Base-by-base conservation (phyloP, 495 filamentous ascomycete genomes). In the Neurospora sublineolata region DNA sequence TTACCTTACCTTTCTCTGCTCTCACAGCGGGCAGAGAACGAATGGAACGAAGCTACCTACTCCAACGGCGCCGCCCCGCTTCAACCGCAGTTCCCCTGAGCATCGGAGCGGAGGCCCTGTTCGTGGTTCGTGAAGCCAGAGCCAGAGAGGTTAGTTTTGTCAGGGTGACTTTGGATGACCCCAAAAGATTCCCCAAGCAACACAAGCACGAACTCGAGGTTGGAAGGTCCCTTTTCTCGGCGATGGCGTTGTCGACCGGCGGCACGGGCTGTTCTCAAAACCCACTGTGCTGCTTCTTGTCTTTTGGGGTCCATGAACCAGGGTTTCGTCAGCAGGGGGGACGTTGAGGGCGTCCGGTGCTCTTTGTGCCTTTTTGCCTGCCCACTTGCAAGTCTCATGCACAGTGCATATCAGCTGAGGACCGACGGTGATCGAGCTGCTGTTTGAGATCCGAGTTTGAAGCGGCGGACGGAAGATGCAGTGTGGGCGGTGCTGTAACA, bases 271-370 rank as follows among this genome's bases (percentile, higher is more conserved):
- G 27, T 64, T 64, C 20, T 23, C 11, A 60, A 3, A 30, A 3
- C 4, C 20, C 20, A 60, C 46, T 58, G 46, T 60, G 52, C 23
- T 33, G 5, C 23, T 18, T 64, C 52, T 64, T 64, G 52, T 64
- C 52, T 64, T 64, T 18, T 64, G 52, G 52, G 52, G 27, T 64
- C 52, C 27, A 64, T 27, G 27, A 64, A 27, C 27, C 27, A 75
- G 60, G 73, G 74, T 71, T 72, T 70, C 73, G 73, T 75, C 75
- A 76, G 71, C 71, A 71, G 68, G 72, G 72, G 46, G 40, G 14
- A 20, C 37, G 60, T 68, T 68, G 37, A 16, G 14, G 27, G 52
- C 52, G 23, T 16, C 23, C 44, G 44, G 46, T 58, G 46, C 27
- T 64, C 52, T 64, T 33, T 64, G 27, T 58, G 46, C 27, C 52